These are phyloP conservation scores for Metschnikowia shivogae DNA, from an alignment of 805 yeast species.

Conservation along the genomic window DNA sequence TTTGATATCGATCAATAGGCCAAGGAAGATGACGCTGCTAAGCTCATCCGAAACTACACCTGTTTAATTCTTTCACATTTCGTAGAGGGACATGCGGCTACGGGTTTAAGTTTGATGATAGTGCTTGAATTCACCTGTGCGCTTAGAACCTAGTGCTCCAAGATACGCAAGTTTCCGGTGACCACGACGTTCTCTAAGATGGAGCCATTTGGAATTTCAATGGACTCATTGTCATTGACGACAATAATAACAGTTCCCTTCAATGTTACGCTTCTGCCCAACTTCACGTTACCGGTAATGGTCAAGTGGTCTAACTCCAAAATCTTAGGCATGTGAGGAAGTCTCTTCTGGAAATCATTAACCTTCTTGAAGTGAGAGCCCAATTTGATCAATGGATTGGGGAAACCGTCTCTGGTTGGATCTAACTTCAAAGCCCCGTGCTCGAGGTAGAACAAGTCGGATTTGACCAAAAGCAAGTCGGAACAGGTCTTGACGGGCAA, in stretches of 20 bases:
- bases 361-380: conserved; percentile 98
- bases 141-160: conserved; percentile 61
- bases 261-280: conserved; percentile 86
- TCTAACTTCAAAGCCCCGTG: conserved; percentile 88
- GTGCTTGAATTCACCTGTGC: background rate
- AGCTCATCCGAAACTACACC: too few species aligned
- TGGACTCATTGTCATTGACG: conserved; percentile 93
- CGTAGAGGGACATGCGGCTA: too few species aligned
- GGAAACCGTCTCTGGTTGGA: conserved; percentile 81
- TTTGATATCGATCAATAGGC: too few species aligned
- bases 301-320: conserved; percentile 96
- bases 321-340: conserved; percentile 93
- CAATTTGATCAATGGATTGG: conserved; percentile 90
- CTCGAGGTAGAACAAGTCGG: conserved; percentile 84
- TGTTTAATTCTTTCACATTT: too few species aligned
- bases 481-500: conserved; percentile 98
- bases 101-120: too few species aligned
- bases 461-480: conserved; percentile 88
- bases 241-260: conserved; percentile 98
- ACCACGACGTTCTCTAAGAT: conserved; percentile 93
- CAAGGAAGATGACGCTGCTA: too few species aligned
- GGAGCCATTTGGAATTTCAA: conserved; percentile 96
- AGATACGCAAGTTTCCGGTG: conserved; percentile 91
- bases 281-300: conserved; percentile 90
- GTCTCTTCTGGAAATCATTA: conserved; percentile 80